Evolutionary conservation across 805 yeast species (phyloP).

Genomic region (Ogataea chonburiensis): DNA sequence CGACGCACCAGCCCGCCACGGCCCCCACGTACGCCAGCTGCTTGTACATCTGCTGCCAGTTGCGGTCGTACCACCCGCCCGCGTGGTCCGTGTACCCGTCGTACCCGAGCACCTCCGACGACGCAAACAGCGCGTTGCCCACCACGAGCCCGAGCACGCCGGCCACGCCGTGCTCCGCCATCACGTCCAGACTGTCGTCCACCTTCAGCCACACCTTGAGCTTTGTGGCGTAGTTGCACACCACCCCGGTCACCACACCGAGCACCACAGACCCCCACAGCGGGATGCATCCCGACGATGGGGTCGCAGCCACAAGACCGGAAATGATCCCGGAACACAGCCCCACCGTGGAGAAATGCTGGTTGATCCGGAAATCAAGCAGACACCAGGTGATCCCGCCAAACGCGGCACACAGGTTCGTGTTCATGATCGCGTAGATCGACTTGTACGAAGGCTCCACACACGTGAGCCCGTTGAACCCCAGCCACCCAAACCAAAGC

Average conservation of each 20-base stretch:
- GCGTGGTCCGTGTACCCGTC: constrained; percentile 80
- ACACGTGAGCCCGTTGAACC: constrained; percentile 91
- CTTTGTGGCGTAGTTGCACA: constrained; percentile 89
- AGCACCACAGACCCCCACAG: constrained; percentile 86
- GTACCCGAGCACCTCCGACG: constrained; percentile 83
- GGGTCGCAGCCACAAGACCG: constrained; percentile 96
- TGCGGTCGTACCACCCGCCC: constrained; percentile 92
- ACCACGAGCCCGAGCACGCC: constrained; percentile 89
- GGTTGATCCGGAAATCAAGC: constrained; percentile 82
- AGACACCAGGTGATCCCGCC: constrained; percentile 93
- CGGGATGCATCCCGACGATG: constrained; percentile 88
- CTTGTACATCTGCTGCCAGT: constrained; percentile 87
- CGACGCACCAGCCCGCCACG: constrained; percentile 68
- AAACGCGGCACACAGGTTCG: constrained; percentile 84
- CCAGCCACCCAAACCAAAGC: constrained; percentile 95
- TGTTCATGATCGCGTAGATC: constrained; percentile 86
- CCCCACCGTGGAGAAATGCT: constrained; percentile 93
- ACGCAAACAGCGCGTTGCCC: constrained; percentile 78
- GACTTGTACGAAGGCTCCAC: constrained; percentile 79
- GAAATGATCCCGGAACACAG: constrained; percentile 94
- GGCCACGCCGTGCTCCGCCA: constrained; percentile 99
- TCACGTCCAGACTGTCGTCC: constrained; percentile 90
- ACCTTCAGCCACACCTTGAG: constrained; percentile 76
- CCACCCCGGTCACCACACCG: constrained; percentile 76
- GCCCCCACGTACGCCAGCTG: constrained; percentile 85